Conservation (phyloP, 2,329 filamentous ascomycete genomes). For the Nothopassalora personata region DNA sequence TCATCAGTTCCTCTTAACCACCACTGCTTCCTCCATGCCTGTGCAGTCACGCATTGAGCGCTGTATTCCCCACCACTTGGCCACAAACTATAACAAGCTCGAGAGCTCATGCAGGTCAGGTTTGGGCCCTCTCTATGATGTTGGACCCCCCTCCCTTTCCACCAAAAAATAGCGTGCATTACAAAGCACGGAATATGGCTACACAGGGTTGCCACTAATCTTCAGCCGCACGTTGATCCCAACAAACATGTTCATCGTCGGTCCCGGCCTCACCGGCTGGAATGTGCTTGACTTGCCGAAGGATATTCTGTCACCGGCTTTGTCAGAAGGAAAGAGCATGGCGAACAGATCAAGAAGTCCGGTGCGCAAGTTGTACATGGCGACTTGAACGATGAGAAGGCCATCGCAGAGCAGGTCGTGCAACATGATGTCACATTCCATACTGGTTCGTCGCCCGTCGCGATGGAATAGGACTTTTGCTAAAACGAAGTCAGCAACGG, state of each 20-base stretch:
- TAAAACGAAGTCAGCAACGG: slow-evolving; percentile 34
- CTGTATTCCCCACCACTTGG: neutral
- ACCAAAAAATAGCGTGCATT: neutral
- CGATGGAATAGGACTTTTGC: neutral
- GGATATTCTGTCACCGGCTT: slow-evolving; percentile 37
- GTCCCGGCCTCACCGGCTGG: slow-evolving; percentile 46
- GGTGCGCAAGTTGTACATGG: slow-evolving; percentile 38
- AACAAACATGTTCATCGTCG: slow-evolving; percentile 37
- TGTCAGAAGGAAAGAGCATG: slow-evolving; percentile 39
- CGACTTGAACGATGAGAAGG: slow-evolving; percentile 38
- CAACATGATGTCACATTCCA: slow-evolving; percentile 44
- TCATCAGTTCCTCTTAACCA: no score
- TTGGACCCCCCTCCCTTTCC: neutral
- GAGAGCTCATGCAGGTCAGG: neutral
- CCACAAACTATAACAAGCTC: neutral
- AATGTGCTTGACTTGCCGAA: slow-evolving; percentile 43
- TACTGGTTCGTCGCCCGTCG: slow-evolving; percentile 23
- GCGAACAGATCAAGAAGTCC: slow-evolving; percentile 33
- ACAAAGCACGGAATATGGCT: neutral
- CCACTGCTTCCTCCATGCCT: neutral
- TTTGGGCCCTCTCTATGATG: slow-evolving; percentile 4
- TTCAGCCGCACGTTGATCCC: no score
- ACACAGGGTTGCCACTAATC: no score
- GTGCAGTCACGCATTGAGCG: neutral
- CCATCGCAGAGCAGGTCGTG: slow-evolving; percentile 36